Evolutionary conservation across 225 moss, liverwort and hornwort species (phyloP).

Genomic region (Marchantia paleacea): DNA sequence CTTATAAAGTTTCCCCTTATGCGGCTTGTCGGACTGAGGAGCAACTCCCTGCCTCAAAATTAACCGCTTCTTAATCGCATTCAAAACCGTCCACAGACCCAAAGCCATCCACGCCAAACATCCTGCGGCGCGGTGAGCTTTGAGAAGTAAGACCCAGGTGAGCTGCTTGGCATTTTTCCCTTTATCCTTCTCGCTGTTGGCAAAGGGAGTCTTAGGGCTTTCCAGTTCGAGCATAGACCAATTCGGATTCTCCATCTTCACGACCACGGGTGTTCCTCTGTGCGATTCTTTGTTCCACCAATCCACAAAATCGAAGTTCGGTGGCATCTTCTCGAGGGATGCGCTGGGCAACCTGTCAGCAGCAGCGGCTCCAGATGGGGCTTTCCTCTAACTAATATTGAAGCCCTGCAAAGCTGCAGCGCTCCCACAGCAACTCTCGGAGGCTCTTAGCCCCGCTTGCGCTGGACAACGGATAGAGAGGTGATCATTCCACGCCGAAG

Average conservation of each 20-base stretch:
- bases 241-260: conserved; percentile 98
- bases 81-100: conserved; percentile 78
- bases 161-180: conserved; percentile 97
- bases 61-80: conserved; percentile 79
- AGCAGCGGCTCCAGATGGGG: conserved; percentile 18
- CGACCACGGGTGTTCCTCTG: conserved; percentile 66
- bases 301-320: conserved; percentile 90
- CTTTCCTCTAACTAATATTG: neutral
- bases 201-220: conserved; percentile 54
- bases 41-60: conserved; percentile 63
- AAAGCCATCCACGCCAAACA: conserved; percentile 83
- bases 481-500: conserved; percentile 35
- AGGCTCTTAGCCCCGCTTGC: conserved; percentile 23
- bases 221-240: conserved; percentile 89
- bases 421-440: conserved; percentile 14
- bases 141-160: conserved; percentile 87
- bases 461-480: conserved; percentile 1
- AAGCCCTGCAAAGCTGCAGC: conserved; percentile 19
- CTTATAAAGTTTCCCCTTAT: conserved; percentile 72
- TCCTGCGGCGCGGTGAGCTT: conserved; percentile 90
- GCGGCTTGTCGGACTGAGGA: conserved; percentile 59
- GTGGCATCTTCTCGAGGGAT: conserved; percentile 59
- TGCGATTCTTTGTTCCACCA: conserved; percentile 94
- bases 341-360: neutral
- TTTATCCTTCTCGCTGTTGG: conserved; percentile 67